phyloP scores from a whole-genome alignment of 2,329 filamentous ascomycete species.

The Purpureocillium takamizusanense region DNA sequence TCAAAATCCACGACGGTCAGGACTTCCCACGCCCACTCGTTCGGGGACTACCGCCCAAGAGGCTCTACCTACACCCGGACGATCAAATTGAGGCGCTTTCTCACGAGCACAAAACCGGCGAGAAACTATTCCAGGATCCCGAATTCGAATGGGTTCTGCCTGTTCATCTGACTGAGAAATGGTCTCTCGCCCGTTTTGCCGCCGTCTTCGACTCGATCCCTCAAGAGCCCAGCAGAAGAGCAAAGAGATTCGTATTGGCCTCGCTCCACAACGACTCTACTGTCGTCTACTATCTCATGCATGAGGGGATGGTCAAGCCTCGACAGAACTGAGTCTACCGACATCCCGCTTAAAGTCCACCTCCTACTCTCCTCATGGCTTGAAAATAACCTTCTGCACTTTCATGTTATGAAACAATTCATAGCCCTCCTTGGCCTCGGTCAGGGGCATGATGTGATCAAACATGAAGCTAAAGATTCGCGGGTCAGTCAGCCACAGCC shows the following conservation, averaged over 20 bases:
- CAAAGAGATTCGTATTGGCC: constrained; percentile 65
- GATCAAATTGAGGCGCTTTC: constrained; percentile 69
- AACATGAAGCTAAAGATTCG: constrained; percentile 58
- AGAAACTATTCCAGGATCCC: constrained; percentile 36
- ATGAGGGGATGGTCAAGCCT: constrained; percentile 81
- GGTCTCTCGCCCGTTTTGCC: constrained; percentile 58
- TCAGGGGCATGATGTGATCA: constrained; percentile 63
- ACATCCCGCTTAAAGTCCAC: background rate
- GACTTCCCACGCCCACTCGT: constrained; percentile 51
- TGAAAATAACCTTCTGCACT: constrained; percentile 66
- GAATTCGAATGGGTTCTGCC: constrained; percentile 72
- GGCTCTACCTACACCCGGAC: constrained; percentile 72
- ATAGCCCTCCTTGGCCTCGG: constrained; percentile 58
- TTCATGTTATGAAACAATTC: constrained; percentile 64
- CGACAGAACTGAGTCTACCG: constrained; percentile 58
- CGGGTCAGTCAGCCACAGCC: background rate
- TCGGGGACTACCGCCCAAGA: constrained; percentile 62
- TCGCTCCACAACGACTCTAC: constrained; percentile 74
- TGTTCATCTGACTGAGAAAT: constrained; percentile 63
- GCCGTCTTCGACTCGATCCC: constrained; percentile 58
- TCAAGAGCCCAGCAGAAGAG: constrained; percentile 31
- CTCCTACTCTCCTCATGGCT: constrained; percentile 23
- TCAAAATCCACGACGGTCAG: constrained; percentile 43
- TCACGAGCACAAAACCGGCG: constrained; percentile 39
- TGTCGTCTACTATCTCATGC: constrained; percentile 75